phyloP scores from a whole-genome alignment of 768 basidiomycete genomes.

The Udeniomyces megalosporus region DNA sequence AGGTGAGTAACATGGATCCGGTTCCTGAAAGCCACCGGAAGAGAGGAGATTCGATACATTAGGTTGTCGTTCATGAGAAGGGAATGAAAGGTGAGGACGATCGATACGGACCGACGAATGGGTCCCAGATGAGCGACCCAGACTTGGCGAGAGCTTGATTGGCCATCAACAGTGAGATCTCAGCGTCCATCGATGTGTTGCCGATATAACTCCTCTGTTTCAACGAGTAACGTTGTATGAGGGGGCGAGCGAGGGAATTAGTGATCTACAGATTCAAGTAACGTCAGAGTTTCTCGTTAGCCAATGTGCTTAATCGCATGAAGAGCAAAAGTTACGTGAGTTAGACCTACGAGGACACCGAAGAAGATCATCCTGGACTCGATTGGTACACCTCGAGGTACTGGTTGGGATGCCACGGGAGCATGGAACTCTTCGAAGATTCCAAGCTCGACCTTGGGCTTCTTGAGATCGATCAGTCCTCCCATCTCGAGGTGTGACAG shows the following conservation, averaged over 20 bases:
- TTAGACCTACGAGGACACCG: slow-evolving; percentile 22
- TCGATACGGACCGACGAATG: slow-evolving; percentile 85
- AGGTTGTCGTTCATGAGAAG: background rate
- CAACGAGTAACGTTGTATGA: slow-evolving; percentile 60
- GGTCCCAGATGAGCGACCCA: slow-evolving; percentile 66
- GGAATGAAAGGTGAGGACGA: slow-evolving; percentile 55
- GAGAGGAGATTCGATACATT: background rate
- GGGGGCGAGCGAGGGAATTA: slow-evolving; percentile 39
- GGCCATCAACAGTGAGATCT: slow-evolving; percentile 88
- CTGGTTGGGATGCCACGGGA: background rate
- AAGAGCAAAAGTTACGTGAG: background rate
- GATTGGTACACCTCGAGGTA: background rate
- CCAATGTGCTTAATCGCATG: background rate
- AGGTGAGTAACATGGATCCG: slow-evolving; percentile 38
- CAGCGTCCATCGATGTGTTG: slow-evolving; percentile 95
- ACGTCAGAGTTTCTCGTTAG: background rate
- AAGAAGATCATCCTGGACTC: slow-evolving; percentile 21
- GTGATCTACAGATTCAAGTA: background rate
- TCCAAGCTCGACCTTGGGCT: slow-evolving; percentile 53
- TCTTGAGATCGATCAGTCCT: slow-evolving; percentile 66
- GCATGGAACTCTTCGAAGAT: slow-evolving; percentile 59
- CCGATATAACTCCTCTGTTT: slow-evolving; percentile 83
- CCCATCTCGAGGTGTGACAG: slow-evolving; percentile 72
- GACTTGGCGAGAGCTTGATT: slow-evolving; percentile 87
- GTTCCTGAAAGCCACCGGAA: slow-evolving; percentile 17